phyloP scores from a whole-genome alignment of 2,329 filamentous ascomycete species.

The Cytospora paraplurivora region DNA sequence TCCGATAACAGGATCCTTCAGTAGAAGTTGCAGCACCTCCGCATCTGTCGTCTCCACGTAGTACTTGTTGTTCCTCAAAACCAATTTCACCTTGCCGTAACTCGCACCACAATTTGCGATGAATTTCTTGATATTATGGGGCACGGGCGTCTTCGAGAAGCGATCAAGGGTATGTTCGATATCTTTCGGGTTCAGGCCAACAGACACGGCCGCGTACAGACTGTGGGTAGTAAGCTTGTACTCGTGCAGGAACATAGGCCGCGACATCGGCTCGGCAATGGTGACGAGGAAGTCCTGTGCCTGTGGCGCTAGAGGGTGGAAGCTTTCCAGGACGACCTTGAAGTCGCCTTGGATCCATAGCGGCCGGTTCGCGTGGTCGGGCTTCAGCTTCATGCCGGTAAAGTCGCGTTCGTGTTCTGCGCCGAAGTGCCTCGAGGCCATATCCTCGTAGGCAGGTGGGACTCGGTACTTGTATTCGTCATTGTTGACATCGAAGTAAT shows the following conservation, averaged over 20 bases:
- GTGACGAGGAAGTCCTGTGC: slow-evolving; percentile 93
- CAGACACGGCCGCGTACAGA: slow-evolving; percentile 88
- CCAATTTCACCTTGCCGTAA: slow-evolving; percentile 91
- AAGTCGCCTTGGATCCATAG: slow-evolving; percentile 75
- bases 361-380: slow-evolving; percentile 85
- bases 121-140: slow-evolving; percentile 74
- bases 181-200: slow-evolving; percentile 80
- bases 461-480: slow-evolving; percentile 42
- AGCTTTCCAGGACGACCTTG: slow-evolving; percentile 89
- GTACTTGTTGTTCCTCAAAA: slow-evolving; percentile 88
- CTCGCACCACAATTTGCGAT: slow-evolving; percentile 81
- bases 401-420: slow-evolving; percentile 68
- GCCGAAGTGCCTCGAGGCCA: slow-evolving; percentile 38
- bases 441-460: slow-evolving; percentile 32
- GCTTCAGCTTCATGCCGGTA: slow-evolving; percentile 78
- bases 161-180: slow-evolving; percentile 85
- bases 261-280: slow-evolving; percentile 85
- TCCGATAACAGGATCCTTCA: slow-evolving; percentile 81
- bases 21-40: slow-evolving; percentile 76
- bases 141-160: slow-evolving; percentile 83
- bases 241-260: slow-evolving; percentile 87
- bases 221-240: slow-evolving; percentile 88
- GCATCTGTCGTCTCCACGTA: slow-evolving; percentile 89
- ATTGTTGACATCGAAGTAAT: slow-evolving; percentile 58
- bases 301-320: slow-evolving; percentile 80